A percentile compares a stretch with the other conserved stretches of the same genome.
Evolutionary conservation across 306 rosid genomes (phyloP).

Genomic region (Phaseolus lunatus): DNA sequence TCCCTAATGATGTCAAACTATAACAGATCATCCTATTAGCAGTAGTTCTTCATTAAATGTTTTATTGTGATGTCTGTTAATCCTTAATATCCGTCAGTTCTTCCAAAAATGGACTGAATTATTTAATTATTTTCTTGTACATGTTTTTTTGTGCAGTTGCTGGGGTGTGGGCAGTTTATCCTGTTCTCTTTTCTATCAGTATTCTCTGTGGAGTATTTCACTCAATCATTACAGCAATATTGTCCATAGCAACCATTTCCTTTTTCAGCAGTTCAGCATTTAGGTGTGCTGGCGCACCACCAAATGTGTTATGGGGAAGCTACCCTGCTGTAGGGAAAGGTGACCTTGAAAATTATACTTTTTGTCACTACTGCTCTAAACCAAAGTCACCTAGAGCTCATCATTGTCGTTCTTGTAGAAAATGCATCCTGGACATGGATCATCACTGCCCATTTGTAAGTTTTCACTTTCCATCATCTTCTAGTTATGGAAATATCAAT

Average conservation of each 20-base stretch:
- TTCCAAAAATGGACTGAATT: constrained; percentile 18
- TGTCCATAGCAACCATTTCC: constrained; percentile 73
- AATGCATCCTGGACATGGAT: constrained; percentile 94
- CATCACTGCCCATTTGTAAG: constrained; percentile 99
- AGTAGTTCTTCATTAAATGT: constrained; percentile 27
- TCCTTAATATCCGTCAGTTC: not conserved
- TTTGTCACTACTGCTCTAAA: constrained; percentile 78
- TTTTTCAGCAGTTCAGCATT: constrained; percentile 80
- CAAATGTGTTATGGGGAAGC: constrained; percentile 81
- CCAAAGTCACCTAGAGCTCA: constrained; percentile 96
- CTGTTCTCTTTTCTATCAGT: constrained; percentile 71
- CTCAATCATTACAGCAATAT: constrained; percentile 56
- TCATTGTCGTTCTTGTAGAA: constrained; percentile 89
- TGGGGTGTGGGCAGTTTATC: constrained; percentile 86
- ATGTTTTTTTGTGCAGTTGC: constrained; percentile 71
- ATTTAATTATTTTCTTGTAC: constrained; percentile 38
- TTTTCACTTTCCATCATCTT: constrained; percentile 46
- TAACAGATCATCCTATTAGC: not conserved
- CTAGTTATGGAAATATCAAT: constrained; percentile 22
- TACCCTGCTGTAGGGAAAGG: constrained; percentile 85
- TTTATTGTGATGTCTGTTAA: constrained; percentile 18
- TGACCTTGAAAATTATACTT: constrained; percentile 82
- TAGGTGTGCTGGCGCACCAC: constrained; percentile 80
- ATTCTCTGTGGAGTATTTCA: constrained; percentile 72
- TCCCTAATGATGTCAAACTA: not conserved